Percentiles rank a stretch among this genome's conserved stretches.
Evolutionary conservation across 129 eudicot genomes (phyloP).

Genomic region (Mikania micrantha): DNA sequence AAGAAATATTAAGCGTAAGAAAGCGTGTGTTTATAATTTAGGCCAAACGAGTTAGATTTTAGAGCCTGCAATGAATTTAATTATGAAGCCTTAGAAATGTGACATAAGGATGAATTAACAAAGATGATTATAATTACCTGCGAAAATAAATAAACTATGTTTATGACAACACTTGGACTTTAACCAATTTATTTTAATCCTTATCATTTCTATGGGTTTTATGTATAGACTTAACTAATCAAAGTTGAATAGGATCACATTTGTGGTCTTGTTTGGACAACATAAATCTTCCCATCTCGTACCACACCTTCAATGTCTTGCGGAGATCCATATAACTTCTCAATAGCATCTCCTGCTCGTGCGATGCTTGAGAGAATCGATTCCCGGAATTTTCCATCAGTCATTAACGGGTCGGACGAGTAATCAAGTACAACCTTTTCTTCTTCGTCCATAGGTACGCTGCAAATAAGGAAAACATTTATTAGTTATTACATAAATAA

Average conservation of each 20-base stretch:
- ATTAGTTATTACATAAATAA: not conserved
- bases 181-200: conserved; percentile 19
- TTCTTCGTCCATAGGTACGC: conserved; percentile 98
- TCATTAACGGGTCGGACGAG: conserved; percentile 60
- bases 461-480: conserved; percentile 14
- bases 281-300: conserved; percentile 78
- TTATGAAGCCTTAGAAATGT: not conserved
- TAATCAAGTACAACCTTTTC: conserved; percentile 82
- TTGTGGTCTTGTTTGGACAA: conserved; percentile 96
- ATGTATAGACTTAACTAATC: not conserved
- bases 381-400: conserved; percentile 52
- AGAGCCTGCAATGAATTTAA: too few relatives aligned
- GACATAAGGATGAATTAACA: not conserved
- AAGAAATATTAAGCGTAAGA: too few relatives aligned
- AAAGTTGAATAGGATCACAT: conserved; percentile 41
- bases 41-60: too few relatives aligned
- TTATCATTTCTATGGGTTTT: not conserved
- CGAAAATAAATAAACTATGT: conserved; percentile 4
- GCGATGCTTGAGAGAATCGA: conserved; percentile 70
- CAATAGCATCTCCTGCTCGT: conserved; percentile 73
- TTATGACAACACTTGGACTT: conserved; percentile 6
- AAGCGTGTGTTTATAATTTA: too few relatives aligned
- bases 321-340: conserved; percentile 85
- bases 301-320: conserved; percentile 97
- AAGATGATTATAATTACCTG: conserved; percentile 5